Percentiles rank a stretch among this genome's conserved stretches.
Conservation (phyloP, 129 eudicot genomes). For the Flaveria brownii region DNA sequence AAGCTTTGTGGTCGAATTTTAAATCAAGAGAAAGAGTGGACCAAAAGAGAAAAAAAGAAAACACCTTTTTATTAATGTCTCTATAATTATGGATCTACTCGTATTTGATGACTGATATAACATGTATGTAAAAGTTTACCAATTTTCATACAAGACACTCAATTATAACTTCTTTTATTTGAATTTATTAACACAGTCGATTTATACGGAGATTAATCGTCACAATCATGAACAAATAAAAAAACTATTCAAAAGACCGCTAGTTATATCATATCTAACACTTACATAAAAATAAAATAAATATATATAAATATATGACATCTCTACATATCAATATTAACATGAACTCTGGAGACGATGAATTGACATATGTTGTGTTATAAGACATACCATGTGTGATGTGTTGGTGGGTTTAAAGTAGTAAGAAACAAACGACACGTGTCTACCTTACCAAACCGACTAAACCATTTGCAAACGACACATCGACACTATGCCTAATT, state of each 20-base stretch:
- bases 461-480: not conserved
- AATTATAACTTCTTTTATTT: not conserved
- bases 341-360: not conserved
- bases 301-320: not conserved
- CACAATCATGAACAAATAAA: not conserved
- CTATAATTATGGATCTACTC: not conserved
- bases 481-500: not conserved
- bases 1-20: not conserved
- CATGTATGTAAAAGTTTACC: not conserved
- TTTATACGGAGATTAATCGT: too few species aligned
- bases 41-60: not conserved
- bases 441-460: not conserved
- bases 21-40: not conserved
- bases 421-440: not conserved
- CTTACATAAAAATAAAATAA: not conserved
- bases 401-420: conserved; percentile 2
- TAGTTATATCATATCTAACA: not conserved
- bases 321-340: not conserved
- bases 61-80: not conserved
- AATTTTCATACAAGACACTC: not conserved
- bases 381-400: conserved; percentile 3
- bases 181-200: too few species aligned
- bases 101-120: too few species aligned
- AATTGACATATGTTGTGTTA: not conserved
- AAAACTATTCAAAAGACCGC: not conserved